Conservation (phyloP, 176 grass and related monocot genomes). For the Pontederia crassipes region DNA sequence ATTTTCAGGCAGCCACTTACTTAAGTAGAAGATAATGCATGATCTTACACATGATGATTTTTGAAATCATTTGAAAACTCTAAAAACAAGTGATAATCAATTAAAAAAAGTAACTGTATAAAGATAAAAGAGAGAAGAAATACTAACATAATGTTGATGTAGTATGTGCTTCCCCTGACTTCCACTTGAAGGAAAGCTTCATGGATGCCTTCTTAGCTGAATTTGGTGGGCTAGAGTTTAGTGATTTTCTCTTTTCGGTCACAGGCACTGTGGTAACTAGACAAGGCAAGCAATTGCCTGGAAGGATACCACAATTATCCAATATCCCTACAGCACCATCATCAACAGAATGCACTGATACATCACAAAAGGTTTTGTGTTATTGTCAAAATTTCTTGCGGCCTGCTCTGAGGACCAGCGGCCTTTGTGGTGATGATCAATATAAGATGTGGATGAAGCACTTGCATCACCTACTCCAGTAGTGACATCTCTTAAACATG, state of each 20-base stretch:
- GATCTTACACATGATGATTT: no score
- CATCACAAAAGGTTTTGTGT: constrained; percentile 35
- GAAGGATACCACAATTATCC: constrained; percentile 59
- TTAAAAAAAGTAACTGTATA: neutral
- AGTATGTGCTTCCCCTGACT: constrained; percentile 61
- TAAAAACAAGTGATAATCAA: no score
- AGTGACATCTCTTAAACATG: constrained; percentile 21
- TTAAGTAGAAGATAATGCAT: no score
- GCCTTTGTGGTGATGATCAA: constrained; percentile 31
- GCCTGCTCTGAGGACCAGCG: constrained; percentile 53
- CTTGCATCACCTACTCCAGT: constrained; percentile 28
- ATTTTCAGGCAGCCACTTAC: no score
- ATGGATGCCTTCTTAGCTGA: constrained; percentile 70
- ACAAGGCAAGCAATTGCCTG: constrained; percentile 81
- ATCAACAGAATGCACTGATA: constrained; percentile 23
- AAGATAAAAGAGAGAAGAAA: neutral
- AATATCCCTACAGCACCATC: constrained; percentile 37
- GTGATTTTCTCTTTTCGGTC: constrained; percentile 61
- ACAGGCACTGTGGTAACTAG: constrained; percentile 46
- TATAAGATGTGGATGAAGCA: constrained; percentile 1
- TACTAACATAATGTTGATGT: constrained; percentile 56
- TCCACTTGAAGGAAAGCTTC: constrained; percentile 88
- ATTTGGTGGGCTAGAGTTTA: constrained; percentile 55
- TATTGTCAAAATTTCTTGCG: constrained; percentile 30
- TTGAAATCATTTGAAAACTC: no score